Evolutionary conservation across 345 rosid genomes (phyloP), one percentile per base, ranked within the genome.

Genomic region (Pelargonium nanum): DNA sequence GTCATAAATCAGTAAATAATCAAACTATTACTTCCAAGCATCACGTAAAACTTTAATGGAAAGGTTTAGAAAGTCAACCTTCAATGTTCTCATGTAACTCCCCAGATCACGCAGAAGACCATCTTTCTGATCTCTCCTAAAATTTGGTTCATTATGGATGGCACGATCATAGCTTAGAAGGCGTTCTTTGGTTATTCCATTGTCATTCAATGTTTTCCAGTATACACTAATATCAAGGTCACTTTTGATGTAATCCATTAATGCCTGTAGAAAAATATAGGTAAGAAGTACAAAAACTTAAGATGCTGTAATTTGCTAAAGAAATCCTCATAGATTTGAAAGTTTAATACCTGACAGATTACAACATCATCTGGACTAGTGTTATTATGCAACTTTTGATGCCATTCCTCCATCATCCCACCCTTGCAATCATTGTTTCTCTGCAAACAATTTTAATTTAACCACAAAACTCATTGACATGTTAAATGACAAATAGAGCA

Each of bases 321-420:
- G 15, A 40, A 40, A 28, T 7, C 7, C 32, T 28, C 7, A 28
- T 2, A 6, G 10, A 12, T 40, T 40, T 40, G 65, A 50, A 58
- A 60, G 60, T 60, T 50, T 62, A 52, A 57, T 74, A 93, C 99
- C 99, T 93, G 95, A 79, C 97, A 93, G 70, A 93, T 93, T 71
- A 89, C 58, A 65, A 93, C 85, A 81, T 93, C 99, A 75, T 93
- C 99, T 23, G 99, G 99, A 78, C 99, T 93, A 40, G 99, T 93
- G 81, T 93, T 90, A 67, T 93, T 93, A 70, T 93, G 99, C 68
- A 93, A 79, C 77, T 93, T 93, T 77, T 93, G 99, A 81, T 93
- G 99, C 99, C 99, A 93, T 76, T 93, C 96, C 81, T 93, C 99
- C 97, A 93, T 93, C 77, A 93, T 86, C 74, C 86, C 97, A 74